Conservation (phyloP, 1,284 basidiomycete genomes). For the Leccinum huronense region DNA sequence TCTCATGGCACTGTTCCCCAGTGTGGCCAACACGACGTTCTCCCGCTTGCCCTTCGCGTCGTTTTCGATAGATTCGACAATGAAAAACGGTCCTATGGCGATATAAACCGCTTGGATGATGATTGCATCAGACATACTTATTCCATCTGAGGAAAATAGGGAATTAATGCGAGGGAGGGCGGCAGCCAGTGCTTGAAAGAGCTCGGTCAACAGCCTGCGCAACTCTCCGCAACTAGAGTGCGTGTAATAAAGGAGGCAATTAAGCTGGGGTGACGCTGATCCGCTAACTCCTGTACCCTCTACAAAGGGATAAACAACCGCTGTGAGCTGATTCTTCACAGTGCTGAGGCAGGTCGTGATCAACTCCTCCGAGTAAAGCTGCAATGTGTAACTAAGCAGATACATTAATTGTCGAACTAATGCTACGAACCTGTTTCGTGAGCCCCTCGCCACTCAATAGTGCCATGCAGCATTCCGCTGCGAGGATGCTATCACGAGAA, state of each 20-base stretch:
- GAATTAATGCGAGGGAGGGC: constrained; percentile 68
- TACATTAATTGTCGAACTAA: background rate
- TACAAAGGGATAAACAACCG: constrained; percentile 84
- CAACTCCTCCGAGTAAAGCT: constrained; percentile 92
- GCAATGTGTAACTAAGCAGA: constrained; percentile 11
- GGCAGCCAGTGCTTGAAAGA: constrained; percentile 65
- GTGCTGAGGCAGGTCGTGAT: constrained; percentile 75
- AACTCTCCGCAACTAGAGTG: constrained; percentile 42
- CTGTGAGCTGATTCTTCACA: constrained; percentile 78
- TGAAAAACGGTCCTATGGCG: constrained; percentile 90
- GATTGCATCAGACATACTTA: constrained; percentile 82
- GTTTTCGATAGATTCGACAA: constrained; percentile 60
- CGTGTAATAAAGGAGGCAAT: constrained; percentile 50
- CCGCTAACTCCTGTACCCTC: constrained; percentile 59
- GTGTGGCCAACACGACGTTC: constrained; percentile 55
- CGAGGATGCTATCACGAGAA: constrained; percentile 69
- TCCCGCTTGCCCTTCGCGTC: constrained; percentile 56
- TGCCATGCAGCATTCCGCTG: constrained; percentile 80
- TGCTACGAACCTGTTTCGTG: constrained; percentile 70
- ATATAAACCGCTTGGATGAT: constrained; percentile 92
- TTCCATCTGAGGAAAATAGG: constrained; percentile 63
- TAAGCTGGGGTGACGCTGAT: constrained; percentile 49
- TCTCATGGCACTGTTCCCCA: constrained; percentile 76
- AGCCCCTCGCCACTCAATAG: constrained; percentile 76
- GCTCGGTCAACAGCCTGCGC: constrained; percentile 58